A percentile compares a stretch with the other conserved stretches of the same genome.
These are phyloP conservation scores for Agrostemma githago DNA, from an alignment of 148 eudicot species.

Conservation along the genomic window DNA sequence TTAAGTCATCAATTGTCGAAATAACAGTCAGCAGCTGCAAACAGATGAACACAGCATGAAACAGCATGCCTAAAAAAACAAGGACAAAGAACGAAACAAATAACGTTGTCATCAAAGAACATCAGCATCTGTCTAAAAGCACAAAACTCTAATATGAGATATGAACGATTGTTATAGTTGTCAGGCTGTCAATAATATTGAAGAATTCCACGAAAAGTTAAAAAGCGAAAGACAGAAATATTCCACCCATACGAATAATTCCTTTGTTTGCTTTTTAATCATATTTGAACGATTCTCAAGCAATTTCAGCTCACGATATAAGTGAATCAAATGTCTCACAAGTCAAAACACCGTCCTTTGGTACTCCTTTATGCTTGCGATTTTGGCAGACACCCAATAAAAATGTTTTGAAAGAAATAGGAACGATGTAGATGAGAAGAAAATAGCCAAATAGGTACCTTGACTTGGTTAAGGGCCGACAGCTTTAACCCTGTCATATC, in stretches of 20 bases:
- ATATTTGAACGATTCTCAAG: neutral
- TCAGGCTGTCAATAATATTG: neutral
- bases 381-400: conserved; percentile 5
- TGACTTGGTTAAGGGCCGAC: conserved; percentile 80
- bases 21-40: conserved; percentile 86
- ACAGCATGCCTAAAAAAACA: neutral
- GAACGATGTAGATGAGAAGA: neutral
- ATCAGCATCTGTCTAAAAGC: neutral
- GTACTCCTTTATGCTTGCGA: neutral
- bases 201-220: neutral
- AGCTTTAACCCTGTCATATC: conserved; percentile 97
- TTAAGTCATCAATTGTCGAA: conserved; percentile 90
- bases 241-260: neutral
- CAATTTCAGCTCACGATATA: neutral
- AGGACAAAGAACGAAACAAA: neutral
- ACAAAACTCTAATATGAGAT: neutral
- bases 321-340: neutral
- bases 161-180: neutral
- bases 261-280: neutral
- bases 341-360: neutral
- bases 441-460: conserved; percentile 66
- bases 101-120: neutral
- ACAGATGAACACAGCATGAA: conserved; percentile 28
- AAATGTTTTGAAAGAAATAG: neutral
- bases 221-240: neutral